Evolutionary conservation across 257 asterid genomes (phyloP).

Genomic region (Plectranthus barbatus): DNA sequence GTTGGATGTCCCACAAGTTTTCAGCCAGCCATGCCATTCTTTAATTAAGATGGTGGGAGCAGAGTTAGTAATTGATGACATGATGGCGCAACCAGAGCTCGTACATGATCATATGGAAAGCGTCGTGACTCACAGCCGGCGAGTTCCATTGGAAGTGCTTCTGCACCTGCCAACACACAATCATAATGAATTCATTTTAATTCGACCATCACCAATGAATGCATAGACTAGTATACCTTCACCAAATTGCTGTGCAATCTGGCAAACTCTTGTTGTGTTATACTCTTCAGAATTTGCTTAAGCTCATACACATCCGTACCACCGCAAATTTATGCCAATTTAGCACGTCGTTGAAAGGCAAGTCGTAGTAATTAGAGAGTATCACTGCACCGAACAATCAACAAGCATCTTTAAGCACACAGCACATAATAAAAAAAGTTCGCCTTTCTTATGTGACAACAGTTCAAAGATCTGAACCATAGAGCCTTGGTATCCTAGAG

Average conservation of each 20-base stretch:
- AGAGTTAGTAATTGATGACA: slow-evolving; percentile 70
- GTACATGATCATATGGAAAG: slow-evolving; percentile 96
- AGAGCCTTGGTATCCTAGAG: too few species aligned
- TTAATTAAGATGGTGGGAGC: too few species aligned
- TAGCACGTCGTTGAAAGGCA: slow-evolving; percentile 88
- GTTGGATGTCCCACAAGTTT: too few species aligned
- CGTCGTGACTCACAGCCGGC: slow-evolving; percentile 61
- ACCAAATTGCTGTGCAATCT: slow-evolving; percentile 77
- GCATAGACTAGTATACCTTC: slow-evolving; percentile 51
- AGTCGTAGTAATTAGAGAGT: slow-evolving; percentile 84
- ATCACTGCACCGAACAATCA: slow-evolving; percentile 58
- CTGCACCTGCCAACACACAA: slow-evolving; percentile 49
- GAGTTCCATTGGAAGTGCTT: slow-evolving; percentile 95
- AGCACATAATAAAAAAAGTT: too few species aligned
- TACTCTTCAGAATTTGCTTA: slow-evolving; percentile 78
- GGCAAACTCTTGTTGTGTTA: slow-evolving; percentile 64
- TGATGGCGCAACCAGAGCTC: slow-evolving; percentile 95
- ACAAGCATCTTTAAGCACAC: not conserved
- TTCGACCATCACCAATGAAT: too few species aligned
- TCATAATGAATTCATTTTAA: not conserved
- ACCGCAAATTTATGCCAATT: slow-evolving; percentile 83
- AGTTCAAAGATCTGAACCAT: too few species aligned
- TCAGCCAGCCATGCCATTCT: too few species aligned
- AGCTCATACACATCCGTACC: slow-evolving; percentile 77
- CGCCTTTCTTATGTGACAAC: too few species aligned